Base-by-base conservation (phyloP, 2,329 filamentous ascomycete genomes). In the Tolypocladium ophioglossoides region DNA sequence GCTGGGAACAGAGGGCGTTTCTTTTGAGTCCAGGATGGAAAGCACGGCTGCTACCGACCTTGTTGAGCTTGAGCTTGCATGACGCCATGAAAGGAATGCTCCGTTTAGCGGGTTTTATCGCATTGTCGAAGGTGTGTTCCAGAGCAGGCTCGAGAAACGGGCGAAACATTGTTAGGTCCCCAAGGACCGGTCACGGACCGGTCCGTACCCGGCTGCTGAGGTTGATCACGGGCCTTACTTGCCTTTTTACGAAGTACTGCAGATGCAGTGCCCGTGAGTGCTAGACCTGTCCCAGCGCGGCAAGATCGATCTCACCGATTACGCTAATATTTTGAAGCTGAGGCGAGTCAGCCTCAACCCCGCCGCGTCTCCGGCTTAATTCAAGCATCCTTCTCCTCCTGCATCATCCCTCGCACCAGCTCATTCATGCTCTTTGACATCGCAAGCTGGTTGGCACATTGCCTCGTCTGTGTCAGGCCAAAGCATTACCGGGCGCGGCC, bases 1-100 rank as follows among this genome's bases (percentile, higher is more conserved):
- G 48, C 40, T 44, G 50, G 41, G 59, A 51, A n/a, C n/a, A n/a
- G n/a, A n/a, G n/a, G n/a, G n/a, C n/a, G n/a, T 4, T 30, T 30
- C 24, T 11, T 8, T 41, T 41, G 39, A 22, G 39, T 14, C 20
- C 20, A 9, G 2, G 24, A 4, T n/a, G 41, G 2, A 3, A 30
- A 30, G 27, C 27, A 2, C 11, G 27, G 44, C 27, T n/a, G n/a
- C n/a, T n/a, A n/a, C n/a, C n/a, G n/a, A n/a, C n/a, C n/a, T n/a
- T n/a, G n/a, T n/a, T n/a, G n/a, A n/a, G n/a, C n/a, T n/a, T n/a
- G n/a, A n/a, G n/a, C n/a, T n/a, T n/a, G 41, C 52, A 53, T 50
- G 52, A 53, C 44, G 41, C 40, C 46, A 48, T 41, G 41, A 46
- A n/a, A n/a, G n/a, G n/a, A n/a, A n/a, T 46, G 41, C 41, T 46